phyloP scores from a whole-genome alignment of 2,329 filamentous ascomycete species.

The Cryphonectria parasitica region DNA sequence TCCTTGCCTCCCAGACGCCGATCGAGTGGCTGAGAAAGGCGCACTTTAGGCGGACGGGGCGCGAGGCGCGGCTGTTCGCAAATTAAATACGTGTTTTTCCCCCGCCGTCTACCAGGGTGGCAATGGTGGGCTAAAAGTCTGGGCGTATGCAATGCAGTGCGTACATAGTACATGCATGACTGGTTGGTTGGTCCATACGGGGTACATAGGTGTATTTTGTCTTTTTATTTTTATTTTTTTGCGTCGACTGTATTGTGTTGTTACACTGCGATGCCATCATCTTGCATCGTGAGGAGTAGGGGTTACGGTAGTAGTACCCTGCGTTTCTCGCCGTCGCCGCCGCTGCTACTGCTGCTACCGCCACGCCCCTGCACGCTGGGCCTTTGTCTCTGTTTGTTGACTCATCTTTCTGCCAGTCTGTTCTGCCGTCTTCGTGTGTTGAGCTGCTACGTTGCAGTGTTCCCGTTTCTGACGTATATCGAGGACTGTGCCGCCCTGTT shows the following conservation, averaged over 20 bases:
- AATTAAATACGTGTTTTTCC: neutral
- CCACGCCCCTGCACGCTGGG: neutral
- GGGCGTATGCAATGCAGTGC: neutral
- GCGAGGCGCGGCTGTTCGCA: conserved; percentile 7
- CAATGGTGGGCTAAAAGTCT: neutral
- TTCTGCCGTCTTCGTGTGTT: neutral
- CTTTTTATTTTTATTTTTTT: too few relatives aligned
- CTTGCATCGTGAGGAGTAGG: neutral
- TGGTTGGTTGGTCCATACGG: neutral
- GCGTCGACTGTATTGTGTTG: neutral
- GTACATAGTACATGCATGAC: neutral
- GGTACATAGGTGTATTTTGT: neutral
- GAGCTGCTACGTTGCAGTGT: neutral
- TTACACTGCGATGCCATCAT: neutral
- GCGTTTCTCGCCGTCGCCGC: neutral
- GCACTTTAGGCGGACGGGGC: conserved; percentile 5
- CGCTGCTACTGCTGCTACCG: neutral
- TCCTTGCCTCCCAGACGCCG: neutral
- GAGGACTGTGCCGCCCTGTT: neutral
- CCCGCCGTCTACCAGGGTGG: neutral
- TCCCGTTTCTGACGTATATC: neutral
- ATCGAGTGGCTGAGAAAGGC: conserved; percentile 6
- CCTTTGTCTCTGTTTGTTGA: neutral
- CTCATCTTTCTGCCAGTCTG: neutral
- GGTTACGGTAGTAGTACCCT: neutral